Evolutionary conservation across 2,329 filamentous ascomycete genomes (phyloP).

Genomic region (Zasmidium angulare): DNA sequence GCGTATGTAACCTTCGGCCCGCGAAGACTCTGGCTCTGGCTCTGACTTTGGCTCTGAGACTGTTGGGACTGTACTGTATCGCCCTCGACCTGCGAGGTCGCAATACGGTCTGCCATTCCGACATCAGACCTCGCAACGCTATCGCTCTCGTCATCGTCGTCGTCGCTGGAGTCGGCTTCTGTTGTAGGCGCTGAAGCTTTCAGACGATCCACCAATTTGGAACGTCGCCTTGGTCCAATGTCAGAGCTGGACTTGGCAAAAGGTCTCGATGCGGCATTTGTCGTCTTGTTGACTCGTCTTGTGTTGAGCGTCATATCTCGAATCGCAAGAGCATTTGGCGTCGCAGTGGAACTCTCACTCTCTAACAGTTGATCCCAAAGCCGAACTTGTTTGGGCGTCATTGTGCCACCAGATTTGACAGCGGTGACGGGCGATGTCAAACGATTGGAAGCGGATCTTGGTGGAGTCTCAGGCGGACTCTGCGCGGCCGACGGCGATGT

Average conservation of each 20-base stretch:
- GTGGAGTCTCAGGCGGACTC: conserved; percentile 24
- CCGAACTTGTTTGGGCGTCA: conserved; percentile 34
- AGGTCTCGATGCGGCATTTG: conserved; percentile 3
- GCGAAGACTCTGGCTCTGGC: conserved; percentile 14
- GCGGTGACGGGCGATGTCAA: conserved; percentile 16
- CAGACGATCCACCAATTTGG: conserved; percentile 34
- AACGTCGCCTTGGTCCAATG: conserved; percentile 23
- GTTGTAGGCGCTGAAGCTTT: conserved; percentile 30
- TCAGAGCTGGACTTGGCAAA: conserved; percentile 28
- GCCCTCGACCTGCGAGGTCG: not conserved
- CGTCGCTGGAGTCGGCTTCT: conserved; percentile 23
- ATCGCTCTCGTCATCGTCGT: conserved; percentile 15
- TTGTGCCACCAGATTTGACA: conserved; percentile 9
- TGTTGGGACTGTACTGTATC: not conserved
- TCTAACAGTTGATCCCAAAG: conserved; percentile 33
- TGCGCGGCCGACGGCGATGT: conserved; percentile 21
- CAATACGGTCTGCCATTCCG: conserved; percentile 16
- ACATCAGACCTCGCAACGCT: conserved; percentile 17
- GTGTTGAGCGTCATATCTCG: conserved; percentile 24
- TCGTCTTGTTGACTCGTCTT: conserved; percentile 3
- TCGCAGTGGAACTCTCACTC: conserved; percentile 18
- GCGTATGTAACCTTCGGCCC: conserved; percentile 56
- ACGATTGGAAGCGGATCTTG: conserved; percentile 9
- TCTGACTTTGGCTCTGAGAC: conserved; percentile 16
- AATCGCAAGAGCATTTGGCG: conserved; percentile 28